These are phyloP conservation scores for Saccharomycopsis fibuligera DNA, from an alignment of 805 yeast species.

Conservation along the genomic window DNA sequence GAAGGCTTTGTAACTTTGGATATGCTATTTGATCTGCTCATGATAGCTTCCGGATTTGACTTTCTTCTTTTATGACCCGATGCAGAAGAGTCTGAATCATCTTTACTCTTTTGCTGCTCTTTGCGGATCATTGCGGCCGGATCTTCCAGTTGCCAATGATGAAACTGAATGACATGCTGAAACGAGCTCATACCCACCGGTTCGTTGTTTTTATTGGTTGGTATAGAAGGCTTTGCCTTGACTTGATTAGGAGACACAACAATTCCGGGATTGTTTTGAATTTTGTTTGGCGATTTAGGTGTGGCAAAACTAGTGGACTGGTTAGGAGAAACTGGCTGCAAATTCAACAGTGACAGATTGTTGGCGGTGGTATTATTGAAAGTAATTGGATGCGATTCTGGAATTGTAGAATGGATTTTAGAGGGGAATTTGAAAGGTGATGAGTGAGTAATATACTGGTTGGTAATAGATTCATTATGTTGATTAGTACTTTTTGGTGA, in stretches of 20 bases:
- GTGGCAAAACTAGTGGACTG: neutral
- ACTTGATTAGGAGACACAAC: neutral
- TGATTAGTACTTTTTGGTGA: constrained; percentile 15
- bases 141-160: constrained; percentile 48
- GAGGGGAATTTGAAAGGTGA: constrained; percentile 18
- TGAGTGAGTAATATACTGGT: constrained; percentile 12
- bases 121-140: constrained; percentile 14
- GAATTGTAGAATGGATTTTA: constrained; percentile 4
- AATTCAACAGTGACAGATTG: no score
- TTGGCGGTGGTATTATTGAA: neutral
- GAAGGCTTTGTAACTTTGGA: constrained; percentile 8
- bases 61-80: constrained; percentile 10
- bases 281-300: constrained; percentile 20
- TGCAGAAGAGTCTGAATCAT: neutral
- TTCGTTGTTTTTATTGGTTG: constrained; percentile 22
- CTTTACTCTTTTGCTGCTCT: constrained; percentile 1
- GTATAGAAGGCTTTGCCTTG: constrained; percentile 5
- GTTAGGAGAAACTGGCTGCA: neutral
- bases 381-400: constrained; percentile 2
- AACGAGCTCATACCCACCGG: constrained; percentile 24
- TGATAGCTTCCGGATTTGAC: constrained; percentile 12
- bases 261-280: neutral
- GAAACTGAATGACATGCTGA: constrained; percentile 49
- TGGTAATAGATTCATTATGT: constrained; percentile 8
- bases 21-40: constrained; percentile 1